These are phyloP conservation scores for Hymenoscyphus albidus DNA, from an alignment of 2,329 filamentous ascomycete species.

Conservation along the genomic window DNA sequence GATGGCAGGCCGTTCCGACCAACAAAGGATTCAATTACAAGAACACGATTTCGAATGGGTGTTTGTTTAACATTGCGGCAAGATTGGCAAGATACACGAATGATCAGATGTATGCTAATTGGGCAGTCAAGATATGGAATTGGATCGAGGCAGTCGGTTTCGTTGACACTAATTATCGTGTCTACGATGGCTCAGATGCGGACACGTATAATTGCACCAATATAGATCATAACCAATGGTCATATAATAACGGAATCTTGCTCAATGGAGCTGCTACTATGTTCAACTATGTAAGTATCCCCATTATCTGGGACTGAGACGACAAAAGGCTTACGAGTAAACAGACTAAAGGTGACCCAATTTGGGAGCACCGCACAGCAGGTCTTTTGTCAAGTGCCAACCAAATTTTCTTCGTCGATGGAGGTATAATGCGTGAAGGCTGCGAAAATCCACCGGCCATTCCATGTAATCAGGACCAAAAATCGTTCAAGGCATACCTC, in stretches of 20 bases:
- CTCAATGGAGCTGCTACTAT: constrained; percentile 63
- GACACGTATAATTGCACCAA: constrained; percentile 52
- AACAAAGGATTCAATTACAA: constrained; percentile 83
- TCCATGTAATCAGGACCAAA: constrained; percentile 60
- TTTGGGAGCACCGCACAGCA: constrained; percentile 56
- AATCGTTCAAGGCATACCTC: constrained; percentile 61
- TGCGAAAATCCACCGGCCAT: constrained; percentile 48
- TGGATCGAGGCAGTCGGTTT: constrained; percentile 58
- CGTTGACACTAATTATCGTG: constrained; percentile 53
- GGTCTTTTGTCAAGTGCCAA: constrained; percentile 50
- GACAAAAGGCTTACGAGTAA: background rate
- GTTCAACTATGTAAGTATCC: constrained; percentile 54
- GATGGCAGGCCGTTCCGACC: constrained; percentile 72
- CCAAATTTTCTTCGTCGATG: constrained; percentile 51
- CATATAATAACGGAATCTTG: constrained; percentile 65
- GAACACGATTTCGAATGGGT: constrained; percentile 57
- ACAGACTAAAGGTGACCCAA: constrained; percentile 40
- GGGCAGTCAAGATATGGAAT: constrained; percentile 69
- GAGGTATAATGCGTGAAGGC: constrained; percentile 58
- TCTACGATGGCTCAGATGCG: constrained; percentile 58
- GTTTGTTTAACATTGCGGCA: constrained; percentile 57
- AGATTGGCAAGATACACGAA: constrained; percentile 70
- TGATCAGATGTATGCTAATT: constrained; percentile 69
- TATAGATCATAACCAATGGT: constrained; percentile 60
- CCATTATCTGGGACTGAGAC: background rate